Evolutionary conservation across 495 filamentous ascomycete species (phyloP), one percentile per base, ranked within the genome.

Genomic region (Aspergillus hancockii): DNA sequence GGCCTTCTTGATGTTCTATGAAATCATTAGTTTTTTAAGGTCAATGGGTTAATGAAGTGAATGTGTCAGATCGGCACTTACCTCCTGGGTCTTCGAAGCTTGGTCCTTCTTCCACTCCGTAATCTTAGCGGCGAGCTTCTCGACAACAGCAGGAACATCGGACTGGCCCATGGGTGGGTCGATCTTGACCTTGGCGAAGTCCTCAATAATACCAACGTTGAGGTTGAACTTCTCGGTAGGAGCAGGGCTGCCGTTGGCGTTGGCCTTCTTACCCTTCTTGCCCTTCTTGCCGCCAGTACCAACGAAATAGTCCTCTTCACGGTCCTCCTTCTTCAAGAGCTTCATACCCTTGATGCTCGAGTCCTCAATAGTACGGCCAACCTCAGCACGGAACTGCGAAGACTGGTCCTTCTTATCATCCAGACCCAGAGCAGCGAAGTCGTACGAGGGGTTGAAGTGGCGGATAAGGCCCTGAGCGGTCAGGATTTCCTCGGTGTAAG

Each of bases 91-190:
- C 80, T 97, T 91, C 56, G 83, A 80, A 36, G 90, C 84, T 78
- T 97, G 93, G 75, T 95, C 89, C 41, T 86, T 81, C 82, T 96
- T 96, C 91, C 93, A 99, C 64, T 88, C 83, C n/a, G 86, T 88
- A 40, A 96, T 79, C 81, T 98, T 98, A 58, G 83, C 89, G 71
- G 91, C 91, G 64, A 98, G 81, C 80, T 96, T 93, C 82, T 97
- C 92, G 13, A 90, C 73, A 3, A 83, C 83, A 45, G 78, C 79
- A 9, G 92, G 85, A 8, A 97, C 88, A 66, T 93, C 94, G 30
- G 85, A 77, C 66, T 91, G 87, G 71, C 83, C 87, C 84, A 90
- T 91, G 4, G 94, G 95, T 45, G 92, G 88, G 52, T 94, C 88
- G 63, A 97, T 83, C 69, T 88, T 87, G 65, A 97, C 71, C 75